phyloP scores from a whole-genome alignment of 23 red algal genomes.

The Rhodosorus marinus region DNA sequence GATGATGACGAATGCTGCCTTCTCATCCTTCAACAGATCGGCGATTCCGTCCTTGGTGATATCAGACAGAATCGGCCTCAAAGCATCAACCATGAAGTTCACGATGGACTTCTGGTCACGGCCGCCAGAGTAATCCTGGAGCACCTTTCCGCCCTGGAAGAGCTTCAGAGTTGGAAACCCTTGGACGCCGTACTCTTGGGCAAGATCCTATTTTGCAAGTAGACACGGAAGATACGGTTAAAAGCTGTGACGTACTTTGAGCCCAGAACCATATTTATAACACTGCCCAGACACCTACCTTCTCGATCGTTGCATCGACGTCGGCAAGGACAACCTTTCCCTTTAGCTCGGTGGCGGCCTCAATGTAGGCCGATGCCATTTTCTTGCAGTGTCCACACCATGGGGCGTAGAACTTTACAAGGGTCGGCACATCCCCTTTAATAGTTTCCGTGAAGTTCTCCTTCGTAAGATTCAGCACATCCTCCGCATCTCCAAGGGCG shows the following conservation, averaged over 20 bases:
- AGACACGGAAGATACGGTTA: not conserved
- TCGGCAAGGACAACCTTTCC: slow-evolving; percentile 74
- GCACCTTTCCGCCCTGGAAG: slow-evolving; percentile 65
- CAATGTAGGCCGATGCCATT: slow-evolving; percentile 52
- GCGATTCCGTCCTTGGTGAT: slow-evolving; percentile 18
- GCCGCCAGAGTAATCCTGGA: slow-evolving; percentile 79
- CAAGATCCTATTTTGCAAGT: no score
- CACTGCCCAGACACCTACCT: slow-evolving; percentile 1
- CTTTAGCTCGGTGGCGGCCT: slow-evolving; percentile 55
- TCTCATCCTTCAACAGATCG: slow-evolving; percentile 29
- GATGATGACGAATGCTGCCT: slow-evolving; percentile 8
- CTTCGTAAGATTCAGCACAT: slow-evolving; percentile 40
- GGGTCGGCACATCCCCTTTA: slow-evolving; percentile 37
- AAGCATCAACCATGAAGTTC: slow-evolving; percentile 26
- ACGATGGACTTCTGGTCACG: slow-evolving; percentile 61
- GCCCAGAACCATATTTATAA: not conserved
- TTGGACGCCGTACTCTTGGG: slow-evolving; percentile 43
- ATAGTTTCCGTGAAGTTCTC: slow-evolving; percentile 32
- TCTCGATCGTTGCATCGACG: slow-evolving; percentile 79
- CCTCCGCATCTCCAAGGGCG: no score
- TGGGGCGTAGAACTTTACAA: slow-evolving; percentile 80
- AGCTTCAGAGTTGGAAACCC: slow-evolving; percentile 97
- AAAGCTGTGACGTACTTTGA: not conserved
- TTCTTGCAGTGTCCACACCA: slow-evolving; percentile 99
- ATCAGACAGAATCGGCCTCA: slow-evolving; percentile 11